Evolutionary conservation across 495 filamentous ascomycete genomes (phyloP).

Genomic region (Pyrenula aspistea): DNA sequence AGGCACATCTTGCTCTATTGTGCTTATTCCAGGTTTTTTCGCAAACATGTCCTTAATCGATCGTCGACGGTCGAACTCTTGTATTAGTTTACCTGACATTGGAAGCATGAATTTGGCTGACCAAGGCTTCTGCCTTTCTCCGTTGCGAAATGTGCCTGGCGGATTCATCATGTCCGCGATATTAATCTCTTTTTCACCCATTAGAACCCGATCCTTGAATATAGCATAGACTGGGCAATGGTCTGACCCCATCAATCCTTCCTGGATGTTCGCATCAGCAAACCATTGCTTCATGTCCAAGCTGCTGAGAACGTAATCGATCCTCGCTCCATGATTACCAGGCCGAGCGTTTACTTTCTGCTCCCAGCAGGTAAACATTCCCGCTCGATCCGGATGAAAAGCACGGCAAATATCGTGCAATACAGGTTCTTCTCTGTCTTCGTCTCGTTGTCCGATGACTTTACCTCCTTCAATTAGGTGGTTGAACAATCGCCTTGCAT

Average conservation of each 20-base stretch:
- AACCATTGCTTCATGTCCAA: constrained; percentile 77
- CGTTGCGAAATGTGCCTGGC: constrained; percentile 57
- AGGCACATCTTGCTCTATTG: neutral
- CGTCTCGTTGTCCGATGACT: constrained; percentile 57
- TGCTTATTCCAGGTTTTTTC: constrained; percentile 31
- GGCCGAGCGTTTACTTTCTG: constrained; percentile 76
- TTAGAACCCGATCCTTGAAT: constrained; percentile 50
- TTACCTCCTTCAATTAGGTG: constrained; percentile 63
- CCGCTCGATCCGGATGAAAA: constrained; percentile 64
- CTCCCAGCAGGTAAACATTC: constrained; percentile 97
- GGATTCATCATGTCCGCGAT: constrained; percentile 75
- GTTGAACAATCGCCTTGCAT: constrained; percentile 74
- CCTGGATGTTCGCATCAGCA: constrained; percentile 80
- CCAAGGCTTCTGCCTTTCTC: constrained; percentile 56
- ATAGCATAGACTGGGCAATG: constrained; percentile 87
- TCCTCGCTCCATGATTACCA: constrained; percentile 80
- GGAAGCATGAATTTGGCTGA: constrained; percentile 52
- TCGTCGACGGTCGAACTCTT: constrained; percentile 73
- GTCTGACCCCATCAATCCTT: constrained; percentile 90
- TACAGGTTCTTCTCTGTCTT: constrained; percentile 59
- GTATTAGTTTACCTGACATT: constrained; percentile 69
- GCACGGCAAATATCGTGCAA: constrained; percentile 79
- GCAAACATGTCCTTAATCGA: constrained; percentile 91
- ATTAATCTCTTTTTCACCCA: constrained; percentile 35
- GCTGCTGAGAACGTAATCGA: constrained; percentile 87